Conservation (phyloP, 2,329 filamentous ascomycete genomes). For the Colletotrichum karsti region DNA sequence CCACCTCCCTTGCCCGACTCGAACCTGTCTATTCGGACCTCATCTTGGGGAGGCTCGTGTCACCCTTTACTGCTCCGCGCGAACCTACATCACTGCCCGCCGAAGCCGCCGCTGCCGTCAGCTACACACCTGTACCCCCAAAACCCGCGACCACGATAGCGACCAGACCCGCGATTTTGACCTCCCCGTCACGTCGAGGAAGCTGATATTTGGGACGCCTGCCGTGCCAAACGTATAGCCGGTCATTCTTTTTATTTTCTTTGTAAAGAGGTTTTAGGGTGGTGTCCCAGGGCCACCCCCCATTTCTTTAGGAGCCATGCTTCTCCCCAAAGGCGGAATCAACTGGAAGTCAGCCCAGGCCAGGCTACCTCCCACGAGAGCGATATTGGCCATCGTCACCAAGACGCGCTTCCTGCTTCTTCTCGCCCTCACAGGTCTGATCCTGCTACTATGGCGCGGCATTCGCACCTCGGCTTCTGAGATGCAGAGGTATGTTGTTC, state of each 20-base stretch:
- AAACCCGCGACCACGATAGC: background rate
- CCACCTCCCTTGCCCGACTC: background rate
- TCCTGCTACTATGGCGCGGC: conserved; percentile 89
- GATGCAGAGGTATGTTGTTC: conserved; percentile 81
- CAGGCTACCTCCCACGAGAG: conserved; percentile 79
- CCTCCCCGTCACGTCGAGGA: background rate
- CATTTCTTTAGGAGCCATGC: conserved; percentile 62
- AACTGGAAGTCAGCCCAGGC: conserved; percentile 92
- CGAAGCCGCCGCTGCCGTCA: background rate
- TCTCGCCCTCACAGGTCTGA: conserved; percentile 72
- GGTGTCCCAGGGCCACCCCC: conserved; percentile 49
- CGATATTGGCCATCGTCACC: conserved; percentile 75
- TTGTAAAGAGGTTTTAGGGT: conserved; percentile 37
- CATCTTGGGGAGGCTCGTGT: conserved; percentile 8
- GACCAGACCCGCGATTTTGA: background rate
- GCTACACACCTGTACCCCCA: background rate
- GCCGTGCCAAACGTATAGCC: conserved; percentile 7
- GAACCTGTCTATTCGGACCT: background rate
- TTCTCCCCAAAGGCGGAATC: conserved; percentile 88
- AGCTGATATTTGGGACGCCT: background rate
- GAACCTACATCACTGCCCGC: background rate
- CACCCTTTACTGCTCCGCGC: background rate
- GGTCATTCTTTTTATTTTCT: conserved; percentile 5
- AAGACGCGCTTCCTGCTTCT: conserved; percentile 81
- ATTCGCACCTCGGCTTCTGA: conserved; percentile 82